A percentile compares a stretch with the other conserved stretches of the same genome.
Conservation (phyloP, 1,284 basidiomycete genomes). For the Sanghuangporus sanghuang region DNA sequence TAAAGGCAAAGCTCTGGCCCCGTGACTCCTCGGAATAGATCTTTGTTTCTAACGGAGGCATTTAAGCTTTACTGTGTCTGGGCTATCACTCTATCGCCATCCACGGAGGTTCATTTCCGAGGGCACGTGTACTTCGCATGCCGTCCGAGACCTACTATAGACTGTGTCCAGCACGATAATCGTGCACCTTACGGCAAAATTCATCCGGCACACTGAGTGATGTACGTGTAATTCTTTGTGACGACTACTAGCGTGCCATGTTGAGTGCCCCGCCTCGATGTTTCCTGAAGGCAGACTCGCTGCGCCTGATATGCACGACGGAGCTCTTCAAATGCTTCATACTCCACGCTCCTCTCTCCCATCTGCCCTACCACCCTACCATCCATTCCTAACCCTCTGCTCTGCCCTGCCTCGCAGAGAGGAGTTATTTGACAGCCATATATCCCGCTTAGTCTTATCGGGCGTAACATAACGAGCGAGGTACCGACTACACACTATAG, state of each 20-base stretch:
- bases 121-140: slow-evolving; percentile 12
- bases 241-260: not conserved
- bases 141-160: not conserved
- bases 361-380: not conserved
- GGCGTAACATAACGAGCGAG: not conserved
- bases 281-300: slow-evolving; percentile 16
- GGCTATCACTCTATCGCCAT: not conserved
- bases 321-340: slow-evolving; percentile 12
- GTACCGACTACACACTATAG: not conserved
- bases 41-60: not conserved
- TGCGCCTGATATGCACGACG: slow-evolving; percentile 13
- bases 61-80: not conserved
- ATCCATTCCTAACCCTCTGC: not conserved
- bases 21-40: not conserved
- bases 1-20: not conserved
- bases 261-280: slow-evolving; percentile 12
- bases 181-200: not conserved
- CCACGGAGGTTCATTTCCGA: slow-evolving; percentile 1
- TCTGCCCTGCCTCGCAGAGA: not conserved
- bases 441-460: not conserved
- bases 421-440: not conserved
- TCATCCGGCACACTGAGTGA: not conserved
- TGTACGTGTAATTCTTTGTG: not conserved
- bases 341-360: not conserved
- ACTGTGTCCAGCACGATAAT: slow-evolving; percentile 5